Evolutionary conservation across 208 protist genomes (phyloP).

Genomic region (Vickermania spadyakhi): DNA sequence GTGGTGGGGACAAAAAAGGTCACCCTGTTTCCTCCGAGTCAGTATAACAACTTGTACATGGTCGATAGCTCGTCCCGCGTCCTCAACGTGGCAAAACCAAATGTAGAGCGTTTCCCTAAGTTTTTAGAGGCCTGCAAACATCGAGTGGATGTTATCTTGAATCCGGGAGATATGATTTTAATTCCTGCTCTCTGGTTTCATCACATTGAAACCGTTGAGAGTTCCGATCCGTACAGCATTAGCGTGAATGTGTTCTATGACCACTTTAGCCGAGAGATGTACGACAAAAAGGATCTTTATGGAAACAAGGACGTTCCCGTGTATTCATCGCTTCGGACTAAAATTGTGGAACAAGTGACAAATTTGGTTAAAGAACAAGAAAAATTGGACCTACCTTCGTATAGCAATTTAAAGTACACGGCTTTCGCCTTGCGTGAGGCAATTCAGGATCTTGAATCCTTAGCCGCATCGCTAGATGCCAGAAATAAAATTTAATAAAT

Average conservation of each 20-base stretch:
- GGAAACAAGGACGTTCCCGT: slow-evolving; percentile 84
- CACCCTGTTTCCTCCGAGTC: slow-evolving; percentile 80
- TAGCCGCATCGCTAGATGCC: slow-evolving; percentile 25
- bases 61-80: slow-evolving; percentile 80
- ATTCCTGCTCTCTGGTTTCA: slow-evolving; percentile 92
- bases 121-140: slow-evolving; percentile 69
- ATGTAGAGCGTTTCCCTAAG: slow-evolving; percentile 68
- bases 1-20: slow-evolving; percentile 86
- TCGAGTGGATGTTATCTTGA: slow-evolving; percentile 62
- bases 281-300: slow-evolving; percentile 84
- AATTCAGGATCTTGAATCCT: slow-evolving; percentile 64
- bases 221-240: slow-evolving; percentile 32
- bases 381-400: slow-evolving; percentile 11
- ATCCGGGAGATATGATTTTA: slow-evolving; percentile 91
- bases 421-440: slow-evolving; percentile 78
- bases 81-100: slow-evolving; percentile 64
- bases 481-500: not conserved
- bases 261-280: slow-evolving; percentile 46
- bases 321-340: slow-evolving; percentile 26
- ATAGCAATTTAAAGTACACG: slow-evolving; percentile 28
- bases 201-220: slow-evolving; percentile 66
- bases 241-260: slow-evolving; percentile 87
- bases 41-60: slow-evolving; percentile 87
- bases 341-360: slow-evolving; percentile 21
- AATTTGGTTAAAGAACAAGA: slow-evolving; percentile 8